Percentiles rank a stretch among this genome's conserved stretches.
Conservation (phyloP, 2,329 filamentous ascomycete genomes). For the Xylariaceae sp. region DNA sequence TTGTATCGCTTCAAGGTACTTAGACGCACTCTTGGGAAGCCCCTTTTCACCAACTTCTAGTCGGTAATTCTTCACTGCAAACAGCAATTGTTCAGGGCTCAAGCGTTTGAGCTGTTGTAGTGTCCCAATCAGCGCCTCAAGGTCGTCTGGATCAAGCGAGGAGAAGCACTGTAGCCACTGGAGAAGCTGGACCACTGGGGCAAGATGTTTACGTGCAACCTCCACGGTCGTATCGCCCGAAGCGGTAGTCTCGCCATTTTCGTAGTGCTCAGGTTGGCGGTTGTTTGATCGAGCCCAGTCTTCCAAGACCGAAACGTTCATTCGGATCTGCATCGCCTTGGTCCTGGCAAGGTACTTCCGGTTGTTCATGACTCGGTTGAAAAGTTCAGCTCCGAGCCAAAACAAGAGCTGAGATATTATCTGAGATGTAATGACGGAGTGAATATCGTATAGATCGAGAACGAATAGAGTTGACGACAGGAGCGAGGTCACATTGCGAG, state of each 20-base stretch:
- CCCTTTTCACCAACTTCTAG: constrained; percentile 94
- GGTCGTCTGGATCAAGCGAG: constrained; percentile 75
- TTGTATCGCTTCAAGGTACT: constrained; percentile 76
- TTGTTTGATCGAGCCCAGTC: constrained; percentile 96
- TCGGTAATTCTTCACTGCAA: constrained; percentile 87
- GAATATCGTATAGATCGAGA: constrained; percentile 95
- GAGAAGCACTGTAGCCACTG: constrained; percentile 99
- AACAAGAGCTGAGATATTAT: constrained; percentile 90
- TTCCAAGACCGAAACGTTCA: constrained; percentile 93
- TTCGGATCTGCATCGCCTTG: constrained; percentile 99
- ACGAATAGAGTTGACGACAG: constrained; percentile 95
- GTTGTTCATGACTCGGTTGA: constrained; percentile 97
- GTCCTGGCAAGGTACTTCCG: constrained; percentile 90
- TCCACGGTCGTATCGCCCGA: constrained; percentile 86
- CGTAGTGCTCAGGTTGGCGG: constrained; percentile 89
- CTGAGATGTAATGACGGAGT: constrained; percentile 91
- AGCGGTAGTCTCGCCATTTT: constrained; percentile 79
- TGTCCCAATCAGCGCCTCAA: constrained; percentile 82
- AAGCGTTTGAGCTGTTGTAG: constrained; percentile 82
- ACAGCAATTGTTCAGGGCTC: constrained; percentile 82
- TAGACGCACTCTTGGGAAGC: constrained; percentile 79
- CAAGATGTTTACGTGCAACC: constrained; percentile 74
- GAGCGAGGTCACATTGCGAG: constrained; percentile 90
- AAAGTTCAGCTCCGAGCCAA: constrained; percentile 93
- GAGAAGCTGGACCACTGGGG: constrained; percentile 84